Conservation (phyloP, 1,284 basidiomycete genomes). For the Athelia psychrophila region DNA sequence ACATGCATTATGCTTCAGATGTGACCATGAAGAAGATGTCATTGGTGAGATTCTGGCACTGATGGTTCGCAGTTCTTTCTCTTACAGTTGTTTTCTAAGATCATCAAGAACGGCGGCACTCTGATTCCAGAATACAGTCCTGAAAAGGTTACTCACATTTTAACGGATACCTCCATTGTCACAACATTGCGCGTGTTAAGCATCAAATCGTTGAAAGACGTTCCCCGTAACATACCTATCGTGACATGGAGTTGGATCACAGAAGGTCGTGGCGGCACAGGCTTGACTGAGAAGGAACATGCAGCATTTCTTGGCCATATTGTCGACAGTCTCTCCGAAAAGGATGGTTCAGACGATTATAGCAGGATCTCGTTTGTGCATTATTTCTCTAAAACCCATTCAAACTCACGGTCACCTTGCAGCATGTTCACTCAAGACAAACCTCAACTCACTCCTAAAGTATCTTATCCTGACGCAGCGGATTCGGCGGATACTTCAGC, state of each 20-base stretch:
- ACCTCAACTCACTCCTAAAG: not conserved
- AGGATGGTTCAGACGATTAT: conserved; percentile 17
- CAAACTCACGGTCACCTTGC: conserved; percentile 4
- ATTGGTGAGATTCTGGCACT: conserved; percentile 38
- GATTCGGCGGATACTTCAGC: too few species aligned
- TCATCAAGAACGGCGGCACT: conserved; percentile 54
- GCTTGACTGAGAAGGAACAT: conserved; percentile 18
- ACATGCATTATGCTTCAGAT: conserved; percentile 47
- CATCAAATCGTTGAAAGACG: conserved; percentile 46
- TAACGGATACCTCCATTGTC: conserved; percentile 42
- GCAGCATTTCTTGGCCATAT: conserved; percentile 47
- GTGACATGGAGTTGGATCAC: conserved; percentile 62
- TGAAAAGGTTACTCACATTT: conserved; percentile 55
- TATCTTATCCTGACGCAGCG: not conserved
- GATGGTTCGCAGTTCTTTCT: not conserved
- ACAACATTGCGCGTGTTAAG: conserved; percentile 37
- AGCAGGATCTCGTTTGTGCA: conserved; percentile 39
- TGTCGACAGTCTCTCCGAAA: conserved; percentile 5
- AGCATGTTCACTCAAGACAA: conserved; percentile 33
- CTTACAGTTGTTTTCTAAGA: conserved; percentile 35
- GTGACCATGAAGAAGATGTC: conserved; percentile 55
- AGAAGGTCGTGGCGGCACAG: conserved; percentile 14
- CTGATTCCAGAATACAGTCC: conserved; percentile 55
- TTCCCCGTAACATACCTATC: conserved; percentile 60
- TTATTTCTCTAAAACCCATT: not conserved